Base-by-base conservation (phyloP, 139 green algal genomes). In the Chlorella sorokiniana region DNA sequence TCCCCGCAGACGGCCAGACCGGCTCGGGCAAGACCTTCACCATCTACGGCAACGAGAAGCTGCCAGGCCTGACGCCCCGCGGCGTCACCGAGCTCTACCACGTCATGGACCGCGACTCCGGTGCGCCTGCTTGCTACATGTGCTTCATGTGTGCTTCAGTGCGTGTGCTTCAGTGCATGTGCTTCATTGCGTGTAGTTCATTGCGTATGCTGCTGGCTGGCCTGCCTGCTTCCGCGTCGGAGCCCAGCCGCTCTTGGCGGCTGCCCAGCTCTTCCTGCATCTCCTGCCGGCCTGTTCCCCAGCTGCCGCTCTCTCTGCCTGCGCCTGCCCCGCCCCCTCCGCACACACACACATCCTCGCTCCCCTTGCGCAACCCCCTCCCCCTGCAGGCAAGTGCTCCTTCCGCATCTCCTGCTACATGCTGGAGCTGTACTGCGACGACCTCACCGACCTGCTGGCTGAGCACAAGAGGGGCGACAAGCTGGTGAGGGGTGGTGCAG, bases 401-500 rank as follows among this genome's bases (percentile, higher is more conserved):
- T 98, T 93, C 87, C 89, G 85, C 69, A 89, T 99, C n/a, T 85
- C 84, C 7, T 76, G 88, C 67, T 97, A 94, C 88, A 98, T 99
- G 96, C 92, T 99, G 37, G 96, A 99, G 92, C 92, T 99, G 63
- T 99, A 99, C 88, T 92, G 96, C 83, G 92, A 96, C 82, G 87
- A 90, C 59, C 81, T 95, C 42, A 80, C 91, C 83, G 93, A 99
- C 87, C 90, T 99, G 81, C 93, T 99, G 59, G 25, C 71, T 1
- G 63, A 86, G 42, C 31, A 81, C 75, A 81, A 81, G 75, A 81
- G 71, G 75, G 75, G 75, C 16, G 75, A 81, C 51, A 70, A 71
- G 40, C 29, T 71, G 75, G 75, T 81, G 75, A 40, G 75, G 35
- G 23, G 1, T 44, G 37, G 37, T 2, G 45, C 7, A 25, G 37